Evolutionary conservation across 768 basidiomycete species (phyloP).

Genomic region (Amanita rubescens): DNA sequence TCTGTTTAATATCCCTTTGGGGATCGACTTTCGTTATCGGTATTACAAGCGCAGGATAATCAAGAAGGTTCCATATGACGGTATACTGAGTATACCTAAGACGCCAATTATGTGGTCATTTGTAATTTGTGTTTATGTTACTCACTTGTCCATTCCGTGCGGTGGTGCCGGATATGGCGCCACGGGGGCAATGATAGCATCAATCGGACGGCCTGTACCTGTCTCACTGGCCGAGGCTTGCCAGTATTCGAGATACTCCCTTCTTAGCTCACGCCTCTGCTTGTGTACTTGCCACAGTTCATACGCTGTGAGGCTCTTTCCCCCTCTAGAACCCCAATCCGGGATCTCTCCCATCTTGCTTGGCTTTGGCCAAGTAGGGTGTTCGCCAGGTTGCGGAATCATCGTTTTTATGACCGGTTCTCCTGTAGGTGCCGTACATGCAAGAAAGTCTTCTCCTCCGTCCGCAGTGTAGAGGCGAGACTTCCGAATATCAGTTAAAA

Average conservation of each 20-base stretch:
- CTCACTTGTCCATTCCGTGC: constrained; percentile 52
- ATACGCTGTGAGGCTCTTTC: constrained; percentile 35
- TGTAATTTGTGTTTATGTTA: background rate
- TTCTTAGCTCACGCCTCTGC: constrained; percentile 38
- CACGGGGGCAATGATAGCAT: constrained; percentile 63
- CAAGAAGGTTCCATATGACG: constrained; percentile 56
- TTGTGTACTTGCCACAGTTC: constrained; percentile 65
- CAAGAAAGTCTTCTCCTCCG: constrained; percentile 37
- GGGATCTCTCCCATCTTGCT: background rate
- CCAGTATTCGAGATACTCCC: constrained; percentile 59
- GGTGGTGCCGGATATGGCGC: constrained; percentile 56
- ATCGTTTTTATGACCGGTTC: constrained; percentile 52
- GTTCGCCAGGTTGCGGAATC: constrained; percentile 23
- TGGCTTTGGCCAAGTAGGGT: background rate
- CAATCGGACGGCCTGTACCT: constrained; percentile 65
- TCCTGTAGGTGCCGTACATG: constrained; percentile 30
- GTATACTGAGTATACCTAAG: constrained; percentile 47
- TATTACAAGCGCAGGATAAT: constrained; percentile 53
- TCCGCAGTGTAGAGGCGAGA: constrained; percentile 38
- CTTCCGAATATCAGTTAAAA: constrained; percentile 17
- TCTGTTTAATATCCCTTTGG: constrained; percentile 37
- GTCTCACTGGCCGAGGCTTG: constrained; percentile 42
- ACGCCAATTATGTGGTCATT: background rate
- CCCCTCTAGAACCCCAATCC: constrained; percentile 21
- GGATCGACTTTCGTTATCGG: constrained; percentile 61